Evolutionary conservation across 805 yeast species (phyloP), one percentile per base, ranked within the genome.

Genomic region (Wickerhamiella bombiphila): DNA sequence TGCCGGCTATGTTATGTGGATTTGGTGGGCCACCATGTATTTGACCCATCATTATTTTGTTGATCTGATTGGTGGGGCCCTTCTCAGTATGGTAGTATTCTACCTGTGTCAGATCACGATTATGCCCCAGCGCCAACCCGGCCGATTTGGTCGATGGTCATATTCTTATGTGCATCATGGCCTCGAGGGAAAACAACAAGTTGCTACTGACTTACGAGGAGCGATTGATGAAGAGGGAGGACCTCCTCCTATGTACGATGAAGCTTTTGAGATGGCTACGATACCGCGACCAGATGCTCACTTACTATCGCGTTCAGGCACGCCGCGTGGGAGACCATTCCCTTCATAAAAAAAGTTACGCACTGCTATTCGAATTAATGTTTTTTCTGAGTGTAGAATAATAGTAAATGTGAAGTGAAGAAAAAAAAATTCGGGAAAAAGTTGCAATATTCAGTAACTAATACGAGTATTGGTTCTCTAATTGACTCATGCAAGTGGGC

Each of bases 11-110:
- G 91, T 83, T n/a, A 61, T 74, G 45, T 83, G 94, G 93, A 68
- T 91, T 48, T 88, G 97, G 97, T 91, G 95, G 93, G 72, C 91
- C 36, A 91, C 97, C 13, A 88, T 88, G 98, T 88, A 88, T 58
- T 68, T 88, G 52, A 88, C 96, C 0, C 98, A 88, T 59, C 98
- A 88, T 60, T 88, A 88, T 57, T 91, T 91, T 53, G 74, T 88
- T 42, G 97, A 88, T 56, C 70, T 88, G 37, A 81, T 82, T 52
- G 88, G 82, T n/a, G 98, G 98, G 17, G 88, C 95, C 2, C 69
- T 74, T n/a, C 64, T 91, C 40, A 74, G 94, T 0, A 68, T 76
- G 42, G 56, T 70, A 13, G 75, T 80, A 22, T 86, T 82, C 58
- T 66, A 70, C 43, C 69, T 75, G 48, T 74, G 82, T 38, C 76